Base-by-base conservation (phyloP, 768 basidiomycete genomes). In the Auricularia sp. region DNA sequence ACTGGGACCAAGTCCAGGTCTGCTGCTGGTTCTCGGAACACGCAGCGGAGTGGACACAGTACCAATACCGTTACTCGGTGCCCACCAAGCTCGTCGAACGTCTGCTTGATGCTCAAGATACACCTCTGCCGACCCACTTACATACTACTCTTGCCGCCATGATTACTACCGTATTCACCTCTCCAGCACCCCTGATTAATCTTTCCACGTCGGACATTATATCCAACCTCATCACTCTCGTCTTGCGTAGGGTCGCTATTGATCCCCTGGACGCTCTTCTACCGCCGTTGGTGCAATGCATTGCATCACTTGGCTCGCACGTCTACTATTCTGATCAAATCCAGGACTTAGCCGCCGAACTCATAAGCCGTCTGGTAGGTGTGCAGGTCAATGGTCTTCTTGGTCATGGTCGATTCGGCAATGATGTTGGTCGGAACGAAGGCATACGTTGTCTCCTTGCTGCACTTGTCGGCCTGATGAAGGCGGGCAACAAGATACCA, bases 271-370 rank as follows among this genome's bases (percentile, higher is more conserved):
- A 95, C 68, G 66, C 79, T 6, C 77, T 93, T 10, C 76, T 98
- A 11, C 80, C 85, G 0, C 74, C 81, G 7, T 72, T 94, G 62
- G 87, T 94, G 7, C 80, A 85, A 63, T 88, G 89, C 70, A 87
- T 95, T 53, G 80, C 88, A 2, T 90, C 93, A 0, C 79, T 98
- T 11, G 93, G 93, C 42, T 86, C 88, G 11, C 93, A 96, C 71
- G 86, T 96, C 63, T 95, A 97, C 77, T 98, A 98, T 71, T 89
- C 92, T 44, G 95, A 97, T 74, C 95, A 98, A 75, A 92, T 94
- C 61, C 91, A 93, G 71, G 95, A 97, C 71, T 84, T 97, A 54
- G 85, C 91, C 1, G 87, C 85, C 64, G 94, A 95, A 73, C 76
- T 95, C 56, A 84, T 93, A 51, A 83, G 82, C 66, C 85, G 92